Conservation (phyloP, 2,329 filamentous ascomycete genomes). For the Phyllosticta citribraziliensis region DNA sequence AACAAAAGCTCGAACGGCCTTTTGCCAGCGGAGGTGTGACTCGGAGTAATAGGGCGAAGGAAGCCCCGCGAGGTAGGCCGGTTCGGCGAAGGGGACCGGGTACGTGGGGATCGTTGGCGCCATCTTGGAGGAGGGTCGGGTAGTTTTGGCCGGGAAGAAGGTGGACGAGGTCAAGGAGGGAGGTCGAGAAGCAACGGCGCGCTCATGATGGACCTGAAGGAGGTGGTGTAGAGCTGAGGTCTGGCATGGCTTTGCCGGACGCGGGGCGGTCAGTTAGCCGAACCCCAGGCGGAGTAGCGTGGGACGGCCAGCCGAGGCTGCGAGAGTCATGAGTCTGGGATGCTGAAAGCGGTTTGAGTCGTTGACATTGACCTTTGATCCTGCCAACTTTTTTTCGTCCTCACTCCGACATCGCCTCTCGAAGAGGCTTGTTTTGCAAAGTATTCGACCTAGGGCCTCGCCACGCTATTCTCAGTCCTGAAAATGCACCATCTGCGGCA, state of each 20-base stretch:
- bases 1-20: slow-evolving; percentile 56
- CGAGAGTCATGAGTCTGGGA: neutral
- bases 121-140: neutral
- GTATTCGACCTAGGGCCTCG: neutral
- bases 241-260: neutral
- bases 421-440: neutral
- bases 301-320: neutral
- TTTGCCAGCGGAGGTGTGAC: slow-evolving; percentile 57
- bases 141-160: neutral
- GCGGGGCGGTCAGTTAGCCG: neutral
- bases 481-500: neutral
- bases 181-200: neutral
- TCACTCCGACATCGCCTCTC: neutral
- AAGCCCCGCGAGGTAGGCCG: slow-evolving; percentile 58
- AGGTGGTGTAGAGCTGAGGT: neutral
- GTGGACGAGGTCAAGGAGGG: neutral
- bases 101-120: slow-evolving; percentile 3
- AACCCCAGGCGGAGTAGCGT: neutral
- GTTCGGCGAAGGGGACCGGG: slow-evolving; percentile 59
- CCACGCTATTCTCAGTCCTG: neutral
- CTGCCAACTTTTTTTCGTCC: neutral
- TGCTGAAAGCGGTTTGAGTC: neutral
- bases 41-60: slow-evolving; percentile 63
- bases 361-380: neutral
- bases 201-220: neutral